A percentile compares a stretch with the other conserved stretches of the same genome.
Evolutionary conservation across 805 yeast genomes (phyloP).

Genomic region (Nakazawaea ishiwadae): DNA sequence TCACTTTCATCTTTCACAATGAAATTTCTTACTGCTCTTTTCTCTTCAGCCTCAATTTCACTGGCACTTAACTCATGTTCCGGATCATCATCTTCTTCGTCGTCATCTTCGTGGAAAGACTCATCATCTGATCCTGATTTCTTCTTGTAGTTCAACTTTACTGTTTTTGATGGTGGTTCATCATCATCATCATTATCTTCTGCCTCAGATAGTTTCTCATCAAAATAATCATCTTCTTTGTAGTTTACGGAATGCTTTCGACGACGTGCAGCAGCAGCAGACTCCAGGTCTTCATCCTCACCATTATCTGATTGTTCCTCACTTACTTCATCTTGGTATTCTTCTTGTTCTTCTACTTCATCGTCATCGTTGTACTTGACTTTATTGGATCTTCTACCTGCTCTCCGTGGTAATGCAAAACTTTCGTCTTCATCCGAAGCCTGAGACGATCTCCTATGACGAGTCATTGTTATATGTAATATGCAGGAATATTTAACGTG

Average conservation of each 20-base stretch:
- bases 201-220: conserved; percentile 19
- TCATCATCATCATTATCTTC: conserved; percentile 25
- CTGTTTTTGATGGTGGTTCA: conserved; percentile 15
- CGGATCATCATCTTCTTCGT: conserved; percentile 20
- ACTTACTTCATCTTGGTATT: conserved; percentile 18
- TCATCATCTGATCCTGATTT: conserved; percentile 20
- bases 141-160: conserved; percentile 16
- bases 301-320: conserved; percentile 11
- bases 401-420: conserved; percentile 3
- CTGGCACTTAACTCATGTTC: conserved; percentile 17
- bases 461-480: conserved; percentile 2
- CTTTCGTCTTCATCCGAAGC: conserved; percentile 10
- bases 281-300: conserved; percentile 8
- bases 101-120: conserved; percentile 19
- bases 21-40: conserved; percentile 16
- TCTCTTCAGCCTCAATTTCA: conserved; percentile 19
- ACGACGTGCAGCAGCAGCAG: conserved; percentile 4
- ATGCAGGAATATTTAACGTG: too few relatives aligned
- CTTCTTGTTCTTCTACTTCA: conserved; percentile 17
- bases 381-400: neutral
- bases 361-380: conserved; percentile 10
- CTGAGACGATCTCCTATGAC: conserved; percentile 3
- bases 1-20: conserved; percentile 20
- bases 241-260: conserved; percentile 27
- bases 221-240: conserved; percentile 26